Conservation (phyloP, 73 alveolate species). For the Paramecium primaurelia region DNA sequence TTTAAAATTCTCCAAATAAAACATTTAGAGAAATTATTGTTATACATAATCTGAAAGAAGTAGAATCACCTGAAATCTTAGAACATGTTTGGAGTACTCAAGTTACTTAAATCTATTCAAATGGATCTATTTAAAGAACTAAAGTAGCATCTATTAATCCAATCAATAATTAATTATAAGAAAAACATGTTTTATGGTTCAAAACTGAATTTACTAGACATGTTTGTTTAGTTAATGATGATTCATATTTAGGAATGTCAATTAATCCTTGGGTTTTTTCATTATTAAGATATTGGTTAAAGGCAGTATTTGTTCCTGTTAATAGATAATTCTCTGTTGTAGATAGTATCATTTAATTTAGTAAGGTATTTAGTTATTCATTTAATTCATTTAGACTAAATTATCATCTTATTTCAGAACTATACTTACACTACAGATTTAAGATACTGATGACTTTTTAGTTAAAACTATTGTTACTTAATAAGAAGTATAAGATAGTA, state of each 20-base stretch:
- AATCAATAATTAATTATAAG: neutral
- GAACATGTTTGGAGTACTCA: conserved; percentile 52
- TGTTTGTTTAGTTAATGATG: conserved; percentile 42
- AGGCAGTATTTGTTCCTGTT: conserved; percentile 30
- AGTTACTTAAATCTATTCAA: conserved; percentile 46
- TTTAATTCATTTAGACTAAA: neutral
- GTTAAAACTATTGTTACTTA: neutral
- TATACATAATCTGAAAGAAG: conserved; percentile 56
- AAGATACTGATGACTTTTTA: conserved; percentile 4
- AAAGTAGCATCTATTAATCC: conserved; percentile 44
- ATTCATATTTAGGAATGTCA: neutral
- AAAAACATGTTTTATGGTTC: conserved; percentile 34
- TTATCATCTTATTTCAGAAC: conserved; percentile 39
- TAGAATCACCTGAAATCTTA: conserved; percentile 1
- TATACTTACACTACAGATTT: neutral
- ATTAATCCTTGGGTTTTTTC: conserved; percentile 48
- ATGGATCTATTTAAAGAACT: conserved; percentile 39
- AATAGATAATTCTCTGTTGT: neutral
- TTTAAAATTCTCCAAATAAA: conserved; percentile 10
- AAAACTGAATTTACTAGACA: conserved; percentile 34
- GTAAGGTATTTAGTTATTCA: neutral
- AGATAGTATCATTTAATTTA: conserved; percentile 22
- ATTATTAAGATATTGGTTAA: conserved; percentile 13
- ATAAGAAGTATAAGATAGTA: neutral
- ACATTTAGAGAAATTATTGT: conserved; percentile 57